Conservation (phyloP, 345 rosid species). For the Bruguiera sexangula region DNA sequence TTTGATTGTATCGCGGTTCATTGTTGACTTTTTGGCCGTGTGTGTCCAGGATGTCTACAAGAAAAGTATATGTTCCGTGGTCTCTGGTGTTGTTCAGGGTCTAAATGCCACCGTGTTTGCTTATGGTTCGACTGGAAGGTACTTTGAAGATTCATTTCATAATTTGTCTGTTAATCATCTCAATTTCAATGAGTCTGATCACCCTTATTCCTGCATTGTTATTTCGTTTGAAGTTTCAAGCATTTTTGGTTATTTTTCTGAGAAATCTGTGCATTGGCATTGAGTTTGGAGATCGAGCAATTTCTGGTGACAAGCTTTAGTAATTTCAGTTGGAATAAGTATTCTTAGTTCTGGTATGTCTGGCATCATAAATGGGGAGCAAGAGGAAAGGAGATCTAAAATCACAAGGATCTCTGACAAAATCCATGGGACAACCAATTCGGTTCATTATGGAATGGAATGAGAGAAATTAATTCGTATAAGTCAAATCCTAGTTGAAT, state of each 20-base stretch:
- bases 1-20: neutral
- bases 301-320: neutral
- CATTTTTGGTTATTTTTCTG: neutral
- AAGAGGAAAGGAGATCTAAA: too few relatives aligned
- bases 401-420: too few relatives aligned
- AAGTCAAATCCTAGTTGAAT: too few relatives aligned
- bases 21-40: neutral
- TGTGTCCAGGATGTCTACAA: constrained; percentile 61
- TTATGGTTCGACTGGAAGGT: constrained; percentile 99
- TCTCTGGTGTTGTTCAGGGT: constrained; percentile 87
- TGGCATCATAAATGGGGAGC: constrained; percentile 1
- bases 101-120: constrained; percentile 95
- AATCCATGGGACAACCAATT: too few relatives aligned
- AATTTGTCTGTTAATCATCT: neutral
- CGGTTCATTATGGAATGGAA: too few relatives aligned
- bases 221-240: neutral
- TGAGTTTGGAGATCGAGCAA: neutral
- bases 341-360: neutral
- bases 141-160: constrained; percentile 10
- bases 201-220: too few relatives aligned
- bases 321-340: neutral
- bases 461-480: too few relatives aligned
- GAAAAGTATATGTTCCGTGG: constrained; percentile 56
- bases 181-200: too few relatives aligned
- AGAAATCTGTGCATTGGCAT: neutral